These are phyloP conservation scores for Gnaphalium uliginosum DNA, from an alignment of 129 eudicot species.

Conservation along the genomic window DNA sequence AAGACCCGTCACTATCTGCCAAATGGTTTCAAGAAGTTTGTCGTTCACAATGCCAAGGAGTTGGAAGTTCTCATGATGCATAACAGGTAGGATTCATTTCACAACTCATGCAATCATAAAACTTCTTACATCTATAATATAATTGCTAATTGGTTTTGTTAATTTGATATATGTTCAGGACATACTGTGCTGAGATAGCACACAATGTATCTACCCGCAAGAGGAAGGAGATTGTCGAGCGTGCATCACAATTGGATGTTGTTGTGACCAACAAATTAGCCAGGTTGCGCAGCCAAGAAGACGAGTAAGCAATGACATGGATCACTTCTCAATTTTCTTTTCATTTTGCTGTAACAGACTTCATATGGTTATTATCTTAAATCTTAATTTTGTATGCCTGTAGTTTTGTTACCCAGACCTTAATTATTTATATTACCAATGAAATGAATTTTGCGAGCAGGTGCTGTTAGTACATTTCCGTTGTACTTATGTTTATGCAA, in stretches of 20 bases:
- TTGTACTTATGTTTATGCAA: neutral
- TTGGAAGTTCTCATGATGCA: conserved; percentile 88
- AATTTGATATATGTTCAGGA: conserved; percentile 35
- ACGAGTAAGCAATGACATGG: conserved; percentile 44
- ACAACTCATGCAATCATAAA: neutral
- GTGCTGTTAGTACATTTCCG: neutral
- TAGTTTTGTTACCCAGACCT: conserved; percentile 20
- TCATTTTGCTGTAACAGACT: conserved; percentile 23
- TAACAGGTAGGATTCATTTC: conserved; percentile 49
- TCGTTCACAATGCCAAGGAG: conserved; percentile 74
- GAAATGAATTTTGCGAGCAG: conserved; percentile 14
- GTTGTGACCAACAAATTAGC: conserved; percentile 90
- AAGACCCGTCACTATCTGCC: conserved; percentile 78
- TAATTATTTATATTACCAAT: neutral
- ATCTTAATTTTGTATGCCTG: conserved; percentile 1
- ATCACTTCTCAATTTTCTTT: neutral
- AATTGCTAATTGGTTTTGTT: neutral
- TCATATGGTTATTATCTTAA: neutral
- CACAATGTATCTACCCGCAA: conserved; percentile 73
- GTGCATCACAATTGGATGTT: conserved; percentile 84
- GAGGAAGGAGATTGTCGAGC: conserved; percentile 84
- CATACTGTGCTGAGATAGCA: conserved; percentile 85
- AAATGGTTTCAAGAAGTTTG: conserved; percentile 81
- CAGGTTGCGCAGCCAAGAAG: conserved; percentile 88
- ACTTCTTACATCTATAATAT: neutral